Base-by-base conservation (phyloP, 257 asterid species). In the Nemophila menziesii region DNA sequence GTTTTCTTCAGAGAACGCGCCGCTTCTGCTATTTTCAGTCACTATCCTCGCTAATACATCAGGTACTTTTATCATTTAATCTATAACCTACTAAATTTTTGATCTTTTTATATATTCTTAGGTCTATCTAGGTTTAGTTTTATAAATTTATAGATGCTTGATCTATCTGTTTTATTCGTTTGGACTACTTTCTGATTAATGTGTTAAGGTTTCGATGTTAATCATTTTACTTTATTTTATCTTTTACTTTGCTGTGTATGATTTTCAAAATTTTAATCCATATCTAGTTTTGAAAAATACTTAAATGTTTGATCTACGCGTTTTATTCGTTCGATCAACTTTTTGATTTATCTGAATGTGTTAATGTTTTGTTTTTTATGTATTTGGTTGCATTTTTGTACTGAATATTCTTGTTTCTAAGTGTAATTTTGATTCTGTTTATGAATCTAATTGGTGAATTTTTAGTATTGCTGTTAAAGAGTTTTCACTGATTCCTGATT, bases 1-100 rank as follows among this genome's bases (percentile, higher is more conserved):
- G 18, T 16, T 40, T 40, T 40, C 23, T 40, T 40, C 22, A 39
- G 43, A 39, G 11, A n/a, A 11, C 43, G 43, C 43, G 44, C 44
- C 44, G 44, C 44, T 40, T 16, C 19, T 40, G 44, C 44, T 40
- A 11, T 13, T 29, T 10, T 29, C 36, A 29, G 12, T 29, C 36
- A 29, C 7, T 13, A 5, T 29, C 36, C 5, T 29, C 36, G 9
- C 7, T n/a, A 29, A 29, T 2, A 10, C 36, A 3, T 29, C 36
- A 5, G 36, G 36, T 29, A 29, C 8, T 7, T 29, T 29, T 29
- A 29, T 29, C 36, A 2, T 7, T 29, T 29, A 10, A 7, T 29
- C 36, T 29, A 2, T 29, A 2, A 2, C 8, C 1, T 29, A 7
- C 7, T 2, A 29, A 29, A 2, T 29, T 29, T 29, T 29, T 13